Percentiles rank a stretch among this genome's conserved stretches.
Conservation (phyloP, 192 early-diverging fungal genomes). For the Rhizophagus clarus region DNA sequence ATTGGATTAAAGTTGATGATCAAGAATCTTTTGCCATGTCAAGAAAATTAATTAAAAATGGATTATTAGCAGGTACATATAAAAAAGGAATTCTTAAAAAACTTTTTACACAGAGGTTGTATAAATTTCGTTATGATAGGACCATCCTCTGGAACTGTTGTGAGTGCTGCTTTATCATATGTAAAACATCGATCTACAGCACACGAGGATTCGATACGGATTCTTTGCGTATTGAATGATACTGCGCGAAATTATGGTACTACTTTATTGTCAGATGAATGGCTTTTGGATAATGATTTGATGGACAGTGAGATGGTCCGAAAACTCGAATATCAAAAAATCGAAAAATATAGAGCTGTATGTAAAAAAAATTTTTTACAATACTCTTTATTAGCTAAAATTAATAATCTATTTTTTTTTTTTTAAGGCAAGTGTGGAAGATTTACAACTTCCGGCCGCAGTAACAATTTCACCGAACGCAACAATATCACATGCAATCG, state of each 20-base stretch:
- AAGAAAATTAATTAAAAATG: slow-evolving; percentile 62
- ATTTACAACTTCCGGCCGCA: slow-evolving; percentile 80
- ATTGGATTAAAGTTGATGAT: slow-evolving; percentile 71
- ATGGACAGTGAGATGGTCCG: slow-evolving; percentile 62
- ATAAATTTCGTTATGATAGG: slow-evolving; percentile 36
- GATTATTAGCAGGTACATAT: slow-evolving; percentile 54
- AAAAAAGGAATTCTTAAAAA: neutral
- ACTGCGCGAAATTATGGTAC: slow-evolving; percentile 69
- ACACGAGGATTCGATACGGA: slow-evolving; percentile 34
- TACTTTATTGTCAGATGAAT: slow-evolving; percentile 74
- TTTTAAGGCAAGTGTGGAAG: slow-evolving; percentile 72
- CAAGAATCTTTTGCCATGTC: slow-evolving; percentile 71
- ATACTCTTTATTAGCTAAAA: neutral
- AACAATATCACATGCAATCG: slow-evolving; percentile 63
- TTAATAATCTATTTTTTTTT: neutral
- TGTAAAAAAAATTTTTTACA: neutral
- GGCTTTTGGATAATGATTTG: slow-evolving; percentile 77
- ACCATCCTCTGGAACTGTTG: slow-evolving; percentile 67
- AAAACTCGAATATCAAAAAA: slow-evolving; percentile 58
- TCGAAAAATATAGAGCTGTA: slow-evolving; percentile 70
- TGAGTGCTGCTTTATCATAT: slow-evolving; percentile 61
- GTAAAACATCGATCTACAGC: slow-evolving; percentile 33
- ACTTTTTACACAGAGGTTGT: neutral
- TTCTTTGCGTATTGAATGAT: slow-evolving; percentile 66
- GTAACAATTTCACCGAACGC: slow-evolving; percentile 65